Percentiles rank a stretch among this genome's conserved stretches.
Conservation (phyloP, 768 basidiomycete species). For the Mycena rosella region DNA sequence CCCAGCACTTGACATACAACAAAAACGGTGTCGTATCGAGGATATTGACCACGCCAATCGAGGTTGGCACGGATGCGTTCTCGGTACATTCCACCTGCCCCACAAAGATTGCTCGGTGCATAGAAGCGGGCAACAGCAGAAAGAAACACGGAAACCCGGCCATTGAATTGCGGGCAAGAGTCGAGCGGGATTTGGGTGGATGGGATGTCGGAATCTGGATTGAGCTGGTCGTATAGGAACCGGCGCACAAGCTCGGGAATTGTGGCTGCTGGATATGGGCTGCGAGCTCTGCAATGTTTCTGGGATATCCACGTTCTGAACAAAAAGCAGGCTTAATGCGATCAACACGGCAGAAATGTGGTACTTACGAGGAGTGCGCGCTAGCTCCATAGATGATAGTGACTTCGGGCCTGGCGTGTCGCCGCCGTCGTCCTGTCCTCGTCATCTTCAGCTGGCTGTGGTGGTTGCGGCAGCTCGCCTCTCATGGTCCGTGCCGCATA, state of each 20-base stretch:
- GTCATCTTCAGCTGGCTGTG: neutral
- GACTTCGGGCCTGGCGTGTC: neutral
- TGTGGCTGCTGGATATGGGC: slow-evolving; percentile 31
- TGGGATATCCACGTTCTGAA: slow-evolving; percentile 29
- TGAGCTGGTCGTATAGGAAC: slow-evolving; percentile 32
- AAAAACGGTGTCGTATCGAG: slow-evolving; percentile 11
- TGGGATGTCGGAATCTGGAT: slow-evolving; percentile 14
- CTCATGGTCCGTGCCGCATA: no score
- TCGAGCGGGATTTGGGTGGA: slow-evolving; percentile 19
- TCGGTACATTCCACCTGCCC: slow-evolving; percentile 30
- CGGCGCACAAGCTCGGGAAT: slow-evolving; percentile 29
- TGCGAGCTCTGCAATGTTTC: slow-evolving; percentile 24
- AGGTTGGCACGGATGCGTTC: slow-evolving; percentile 6
- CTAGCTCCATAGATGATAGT: slow-evolving; percentile 2
- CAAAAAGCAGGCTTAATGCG: no score
- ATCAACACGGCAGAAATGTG: neutral
- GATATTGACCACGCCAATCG: slow-evolving; percentile 7
- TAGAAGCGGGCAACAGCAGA: slow-evolving; percentile 41
- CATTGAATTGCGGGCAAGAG: slow-evolving; percentile 34
- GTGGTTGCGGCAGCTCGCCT: neutral
- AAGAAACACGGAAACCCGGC: slow-evolving; percentile 32
- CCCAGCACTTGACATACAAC: no score
- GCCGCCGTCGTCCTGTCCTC: neutral
- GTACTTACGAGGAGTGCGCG: neutral
- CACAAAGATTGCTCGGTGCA: slow-evolving; percentile 44